A percentile compares a stretch with the other conserved stretches of the same genome.
Conservation (phyloP, 73 alveolate species). For the Paramecium tetraurelia region DNA sequence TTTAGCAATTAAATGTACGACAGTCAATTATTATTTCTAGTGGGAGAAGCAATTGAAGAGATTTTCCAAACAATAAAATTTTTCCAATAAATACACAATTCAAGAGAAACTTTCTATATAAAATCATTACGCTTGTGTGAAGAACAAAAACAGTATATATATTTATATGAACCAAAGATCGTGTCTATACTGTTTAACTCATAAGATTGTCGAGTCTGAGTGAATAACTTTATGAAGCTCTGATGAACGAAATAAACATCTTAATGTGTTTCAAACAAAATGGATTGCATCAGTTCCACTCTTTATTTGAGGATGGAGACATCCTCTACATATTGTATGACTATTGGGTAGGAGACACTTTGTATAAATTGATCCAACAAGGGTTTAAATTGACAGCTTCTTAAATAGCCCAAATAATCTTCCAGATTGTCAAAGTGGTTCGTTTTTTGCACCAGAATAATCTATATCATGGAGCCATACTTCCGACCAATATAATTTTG, state of each 20-base stretch:
- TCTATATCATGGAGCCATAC: conserved; percentile 13
- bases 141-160: conserved; percentile 19
- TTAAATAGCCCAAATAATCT: neutral
- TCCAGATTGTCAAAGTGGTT: neutral
- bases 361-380: neutral
- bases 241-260: conserved; percentile 41
- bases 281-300: conserved; percentile 2
- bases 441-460: neutral
- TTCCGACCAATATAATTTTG: neutral
- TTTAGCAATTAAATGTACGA: neutral
- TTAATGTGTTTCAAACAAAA: conserved; percentile 11
- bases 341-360: conserved; percentile 31
- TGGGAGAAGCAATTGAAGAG: conserved; percentile 47
- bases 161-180: neutral
- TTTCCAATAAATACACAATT: conserved; percentile 14
- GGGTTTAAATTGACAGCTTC: neutral
- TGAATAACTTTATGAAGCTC: conserved; percentile 18
- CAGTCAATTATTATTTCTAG: neutral
- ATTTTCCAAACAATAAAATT: neutral
- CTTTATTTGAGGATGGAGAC: conserved; percentile 14
- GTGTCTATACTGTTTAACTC: conserved; percentile 8
- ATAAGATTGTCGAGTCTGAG: neutral
- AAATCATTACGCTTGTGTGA: conserved; percentile 26
- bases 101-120: conserved; percentile 10
- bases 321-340: conserved; percentile 11